Percentiles rank a stretch among this genome's conserved stretches.
These are phyloP conservation scores for Nakataea oryzae DNA, from an alignment of 2,329 filamentous ascomycete genomes.

Conservation along the genomic window DNA sequence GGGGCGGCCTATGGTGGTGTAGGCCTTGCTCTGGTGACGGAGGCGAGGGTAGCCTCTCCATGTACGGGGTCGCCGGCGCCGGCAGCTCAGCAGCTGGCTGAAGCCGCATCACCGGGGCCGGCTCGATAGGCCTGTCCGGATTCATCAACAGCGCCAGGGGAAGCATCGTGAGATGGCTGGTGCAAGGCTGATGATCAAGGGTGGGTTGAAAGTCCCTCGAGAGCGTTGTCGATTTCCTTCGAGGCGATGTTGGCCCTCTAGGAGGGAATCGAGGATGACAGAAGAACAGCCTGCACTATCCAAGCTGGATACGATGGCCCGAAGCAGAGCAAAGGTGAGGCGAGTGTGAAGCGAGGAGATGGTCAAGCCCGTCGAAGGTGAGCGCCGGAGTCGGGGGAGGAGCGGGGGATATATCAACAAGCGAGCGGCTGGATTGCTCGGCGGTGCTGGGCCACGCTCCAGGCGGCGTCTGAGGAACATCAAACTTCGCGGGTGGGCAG, in stretches of 20 bases:
- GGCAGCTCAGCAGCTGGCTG: conserved; percentile 28
- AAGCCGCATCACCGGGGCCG: conserved; percentile 19
- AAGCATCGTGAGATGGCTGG: conserved; percentile 39
- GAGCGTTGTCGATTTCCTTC: not conserved
- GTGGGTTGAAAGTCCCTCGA: not conserved
- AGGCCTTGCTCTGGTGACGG: not conserved
- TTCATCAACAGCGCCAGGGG: conserved; percentile 59
- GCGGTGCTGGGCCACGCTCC: conserved; percentile 3
- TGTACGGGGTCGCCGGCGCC: conserved; percentile 21
- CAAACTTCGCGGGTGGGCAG: not conserved
- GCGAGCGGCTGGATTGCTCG: conserved; percentile 11
- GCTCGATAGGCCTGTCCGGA: conserved; percentile 23
- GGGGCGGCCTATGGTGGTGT: not conserved
- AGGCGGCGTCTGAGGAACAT: not conserved
- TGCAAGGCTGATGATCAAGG: not conserved
- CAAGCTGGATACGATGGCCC: not conserved
- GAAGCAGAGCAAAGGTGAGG: conserved; percentile 16
- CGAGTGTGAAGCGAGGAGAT: not conserved
- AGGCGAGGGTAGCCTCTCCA: conserved; percentile 14
- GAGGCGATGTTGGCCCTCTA: not conserved
- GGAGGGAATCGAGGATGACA: not conserved
- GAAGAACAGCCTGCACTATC: not conserved
- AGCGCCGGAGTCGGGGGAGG: conserved; percentile 19
- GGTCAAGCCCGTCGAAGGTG: conserved; percentile 14
- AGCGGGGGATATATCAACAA: conserved; percentile 12